Conservation (phyloP, 1,284 basidiomycete species). For the Ceratobasidium sp. region DNA sequence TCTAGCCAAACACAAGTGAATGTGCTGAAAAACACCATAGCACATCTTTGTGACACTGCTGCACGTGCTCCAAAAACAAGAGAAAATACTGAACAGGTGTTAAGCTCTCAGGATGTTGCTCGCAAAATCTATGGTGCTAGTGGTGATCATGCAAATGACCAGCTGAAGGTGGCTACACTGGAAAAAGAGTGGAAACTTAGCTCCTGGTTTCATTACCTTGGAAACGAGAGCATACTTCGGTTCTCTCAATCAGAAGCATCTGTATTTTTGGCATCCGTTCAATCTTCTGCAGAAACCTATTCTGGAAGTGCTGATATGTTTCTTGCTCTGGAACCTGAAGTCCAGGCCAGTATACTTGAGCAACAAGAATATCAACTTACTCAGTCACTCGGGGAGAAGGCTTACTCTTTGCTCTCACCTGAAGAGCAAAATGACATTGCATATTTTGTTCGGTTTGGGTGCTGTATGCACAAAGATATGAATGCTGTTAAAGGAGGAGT, state of each 20-base stretch:
- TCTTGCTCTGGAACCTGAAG: no score
- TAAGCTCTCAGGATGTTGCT: conserved; percentile 12
- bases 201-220: conserved; percentile 19
- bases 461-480: conserved; percentile 50
- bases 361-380: no score
- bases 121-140: conserved; percentile 19
- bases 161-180: conserved; percentile 21
- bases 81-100: not conserved
- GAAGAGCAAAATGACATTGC: no score
- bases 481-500: conserved; percentile 50
- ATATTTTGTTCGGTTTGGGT: no score
- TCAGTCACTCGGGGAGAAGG: no score
- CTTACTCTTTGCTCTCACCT: no score
- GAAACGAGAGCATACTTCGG: no score
- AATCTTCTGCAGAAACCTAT: no score
- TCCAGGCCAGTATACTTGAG: no score
- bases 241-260: no score
- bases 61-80: conserved; percentile 11
- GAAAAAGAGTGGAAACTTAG: conserved; percentile 26
- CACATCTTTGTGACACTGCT: conserved; percentile 10
- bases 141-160: conserved; percentile 35
- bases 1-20: conserved; percentile 30
- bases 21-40: conserved; percentile 8
- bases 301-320: no score
- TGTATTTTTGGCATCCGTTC: no score